These are phyloP conservation scores for Ophiosphaerella korrae DNA, from an alignment of 2,329 filamentous ascomycete species.

Conservation along the genomic window DNA sequence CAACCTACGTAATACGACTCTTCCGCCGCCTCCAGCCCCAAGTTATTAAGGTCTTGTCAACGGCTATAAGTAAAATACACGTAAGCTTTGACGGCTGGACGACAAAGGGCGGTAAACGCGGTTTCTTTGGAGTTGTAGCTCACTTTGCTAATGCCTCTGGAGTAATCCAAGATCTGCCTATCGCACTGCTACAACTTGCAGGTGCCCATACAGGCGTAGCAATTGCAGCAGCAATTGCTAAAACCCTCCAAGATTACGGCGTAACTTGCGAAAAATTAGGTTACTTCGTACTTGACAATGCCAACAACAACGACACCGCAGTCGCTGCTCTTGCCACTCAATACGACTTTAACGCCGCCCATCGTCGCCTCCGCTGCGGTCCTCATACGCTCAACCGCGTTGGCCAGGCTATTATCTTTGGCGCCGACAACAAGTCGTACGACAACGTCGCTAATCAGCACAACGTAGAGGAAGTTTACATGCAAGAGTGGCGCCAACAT, in stretches of 20 bases:
- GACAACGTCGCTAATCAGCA: not conserved
- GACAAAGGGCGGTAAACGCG: not conserved
- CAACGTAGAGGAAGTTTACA: not conserved
- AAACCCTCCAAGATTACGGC: not conserved
- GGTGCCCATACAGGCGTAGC: constrained; percentile 1
- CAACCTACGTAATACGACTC: not conserved
- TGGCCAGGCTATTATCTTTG: not conserved
- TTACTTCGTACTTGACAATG: constrained; percentile 9
- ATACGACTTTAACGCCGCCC: not conserved
- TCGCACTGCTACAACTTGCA: constrained; percentile 4
- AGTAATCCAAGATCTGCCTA: constrained; percentile 5
- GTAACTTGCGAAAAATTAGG: not conserved
- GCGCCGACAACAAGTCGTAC: not conserved
- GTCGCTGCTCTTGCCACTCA: not conserved
- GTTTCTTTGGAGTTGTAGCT: constrained; percentile 4
- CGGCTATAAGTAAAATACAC: constrained; percentile 3
- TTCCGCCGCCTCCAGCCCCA: not conserved
- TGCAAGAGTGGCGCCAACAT: not conserved
- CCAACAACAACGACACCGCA: constrained; percentile 1
- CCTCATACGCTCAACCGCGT: constrained; percentile 1
- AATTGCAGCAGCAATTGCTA: constrained; percentile 1
- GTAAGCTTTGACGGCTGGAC: not conserved
- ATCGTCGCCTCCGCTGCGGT: not conserved
- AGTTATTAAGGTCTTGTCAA: not conserved
- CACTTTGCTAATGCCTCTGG: constrained; percentile 5